Evolutionary conservation across 768 basidiomycete species (phyloP), one percentile per base, ranked within the genome.

Genomic region (Phylloporus arenicola): DNA sequence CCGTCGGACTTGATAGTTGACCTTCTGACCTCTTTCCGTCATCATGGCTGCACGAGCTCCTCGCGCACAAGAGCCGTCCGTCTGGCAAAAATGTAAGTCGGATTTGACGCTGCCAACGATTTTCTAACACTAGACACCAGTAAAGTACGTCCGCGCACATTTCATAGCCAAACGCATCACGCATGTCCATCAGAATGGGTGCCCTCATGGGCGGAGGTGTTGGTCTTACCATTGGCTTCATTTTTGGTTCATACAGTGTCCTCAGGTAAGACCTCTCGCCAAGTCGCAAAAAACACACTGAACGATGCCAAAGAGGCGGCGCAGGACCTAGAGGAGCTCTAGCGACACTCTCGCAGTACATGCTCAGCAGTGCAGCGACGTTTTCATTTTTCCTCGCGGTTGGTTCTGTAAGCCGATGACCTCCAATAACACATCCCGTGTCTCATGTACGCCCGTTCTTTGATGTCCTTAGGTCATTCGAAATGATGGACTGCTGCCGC

Each of bases 321-420:
- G 84, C 90, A 8, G 96, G 96, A 22, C 93, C 92, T 22, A 80
- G 93, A 63, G 96, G 96, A 11, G 73, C 83, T 44, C 74, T 98
- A 22, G 86, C 91, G 4, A 96, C 96, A 1, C 81, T 99, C 45
- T 95, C 94, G 13, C 92, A 94, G 61, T 98, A 97, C 69, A 99
- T 99, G 96, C 80, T 97, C 25, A 91, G 90, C 62, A 98, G 95
- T 60, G 95, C 91, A 6, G 94, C 94, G 8, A 96, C 95, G 0
- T 98, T 99, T 68, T 86, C 86, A 3, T 97, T 97, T 75, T 98
- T 98, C 84, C 84, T 98, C 53, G 82, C 92, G 35, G 90, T 96
- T 62, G 88, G 92, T 63, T 92, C 92, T 27, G 92, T 94, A 63
- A 61, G 83, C 63, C 19, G 4, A 34, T 22, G 52, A 25, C 34